phyloP scores from a whole-genome alignment of 306 rosid species.

The Calophaca sinica region DNA sequence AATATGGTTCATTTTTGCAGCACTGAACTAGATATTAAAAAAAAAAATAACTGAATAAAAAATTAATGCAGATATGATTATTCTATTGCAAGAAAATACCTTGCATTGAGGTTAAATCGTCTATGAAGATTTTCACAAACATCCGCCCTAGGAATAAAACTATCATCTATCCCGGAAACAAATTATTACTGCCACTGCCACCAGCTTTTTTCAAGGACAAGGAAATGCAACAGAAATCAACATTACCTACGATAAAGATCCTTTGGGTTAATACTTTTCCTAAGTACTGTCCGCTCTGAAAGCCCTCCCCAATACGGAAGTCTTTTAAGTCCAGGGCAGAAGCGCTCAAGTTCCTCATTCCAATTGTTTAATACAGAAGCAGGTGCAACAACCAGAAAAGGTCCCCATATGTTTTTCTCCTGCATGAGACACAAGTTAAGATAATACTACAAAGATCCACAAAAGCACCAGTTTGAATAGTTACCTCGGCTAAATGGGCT shows the following conservation, averaged over 20 bases:
- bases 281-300: slow-evolving; percentile 77
- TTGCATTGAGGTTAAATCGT: slow-evolving; percentile 8
- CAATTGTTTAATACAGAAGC: slow-evolving; percentile 94
- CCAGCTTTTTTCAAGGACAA: slow-evolving; percentile 20
- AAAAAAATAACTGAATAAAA: not conserved
- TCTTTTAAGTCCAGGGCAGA: slow-evolving; percentile 84
- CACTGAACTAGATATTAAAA: slow-evolving; percentile 6
- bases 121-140: not conserved
- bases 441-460: slow-evolving; percentile 23
- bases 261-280: slow-evolving; percentile 87
- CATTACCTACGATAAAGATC: slow-evolving; percentile 85
- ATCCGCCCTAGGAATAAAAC: slow-evolving; percentile 2
- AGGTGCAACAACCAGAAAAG: slow-evolving; percentile 94
- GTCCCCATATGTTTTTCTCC: slow-evolving; percentile 99
- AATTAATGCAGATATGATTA: not conserved
- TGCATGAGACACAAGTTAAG: slow-evolving; percentile 53
- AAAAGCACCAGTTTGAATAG: slow-evolving; percentile 39
- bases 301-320: slow-evolving; percentile 97
- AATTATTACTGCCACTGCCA: not conserved
- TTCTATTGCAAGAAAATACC: not conserved
- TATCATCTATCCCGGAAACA: not conserved
- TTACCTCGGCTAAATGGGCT: slow-evolving; percentile 97
- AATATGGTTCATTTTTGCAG: slow-evolving; percentile 6
- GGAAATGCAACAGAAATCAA: slow-evolving; percentile 31
- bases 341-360: slow-evolving; percentile 93